Percentiles rank a stretch among this genome's conserved stretches.
Conservation (phyloP, 2,329 filamentous ascomycete genomes). For the Chaetomiaceae sp. region DNA sequence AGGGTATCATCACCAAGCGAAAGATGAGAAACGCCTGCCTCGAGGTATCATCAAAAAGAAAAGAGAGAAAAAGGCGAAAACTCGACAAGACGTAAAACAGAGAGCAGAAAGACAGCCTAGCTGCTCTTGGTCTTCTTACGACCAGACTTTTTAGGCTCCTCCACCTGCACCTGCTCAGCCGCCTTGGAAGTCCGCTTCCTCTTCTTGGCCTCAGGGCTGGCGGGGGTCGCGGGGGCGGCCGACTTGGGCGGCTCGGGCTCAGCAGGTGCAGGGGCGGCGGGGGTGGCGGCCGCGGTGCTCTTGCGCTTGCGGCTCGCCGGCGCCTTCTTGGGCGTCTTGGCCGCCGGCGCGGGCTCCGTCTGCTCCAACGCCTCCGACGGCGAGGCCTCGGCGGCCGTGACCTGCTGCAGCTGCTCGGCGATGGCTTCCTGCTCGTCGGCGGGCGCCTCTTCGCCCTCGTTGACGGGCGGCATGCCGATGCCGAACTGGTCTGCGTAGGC, state of each 20-base stretch:
- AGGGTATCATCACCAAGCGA: slow-evolving; percentile 21
- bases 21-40: slow-evolving; percentile 16
- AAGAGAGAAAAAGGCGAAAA: slow-evolving; percentile 20
- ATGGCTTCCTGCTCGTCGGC: slow-evolving; percentile 53
- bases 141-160: slow-evolving; percentile 57
- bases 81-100: slow-evolving; percentile 19
- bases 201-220: slow-evolving; percentile 58
- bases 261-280: slow-evolving; percentile 44
- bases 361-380: slow-evolving; percentile 39
- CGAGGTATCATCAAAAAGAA: slow-evolving; percentile 32
- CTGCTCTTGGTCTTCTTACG: slow-evolving; percentile 53
- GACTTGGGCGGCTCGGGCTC: slow-evolving; percentile 40
- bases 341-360: slow-evolving; percentile 35
- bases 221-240: slow-evolving; percentile 38
- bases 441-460: slow-evolving; percentile 40
- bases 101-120: slow-evolving; percentile 29
- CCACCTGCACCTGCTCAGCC: slow-evolving; percentile 44
- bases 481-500: slow-evolving; percentile 56
- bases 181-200: slow-evolving; percentile 56
- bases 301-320: slow-evolving; percentile 52
- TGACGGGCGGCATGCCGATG: slow-evolving; percentile 50
- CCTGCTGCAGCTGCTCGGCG: slow-evolving; percentile 54
- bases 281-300: slow-evolving; percentile 38
- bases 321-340: slow-evolving; percentile 58
- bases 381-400: slow-evolving; percentile 29